Conservation (phyloP, 805 yeast genomes). For the Cyberlindnera nakhonratchasimensis region DNA sequence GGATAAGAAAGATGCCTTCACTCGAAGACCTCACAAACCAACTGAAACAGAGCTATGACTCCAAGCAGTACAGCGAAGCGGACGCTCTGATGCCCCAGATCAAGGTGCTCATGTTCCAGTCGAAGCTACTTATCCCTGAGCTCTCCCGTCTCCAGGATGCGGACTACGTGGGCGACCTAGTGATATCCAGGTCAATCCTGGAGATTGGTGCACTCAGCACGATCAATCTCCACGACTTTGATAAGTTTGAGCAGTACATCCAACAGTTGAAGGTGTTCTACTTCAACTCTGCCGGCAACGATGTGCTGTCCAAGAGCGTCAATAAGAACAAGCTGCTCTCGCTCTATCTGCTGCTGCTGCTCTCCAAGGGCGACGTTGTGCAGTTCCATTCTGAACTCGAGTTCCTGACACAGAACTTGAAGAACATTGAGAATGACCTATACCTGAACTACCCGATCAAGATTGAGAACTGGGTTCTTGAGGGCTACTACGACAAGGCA, state of each 20-base stretch:
- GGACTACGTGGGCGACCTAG: slow-evolving; percentile 56
- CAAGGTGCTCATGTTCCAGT: slow-evolving; percentile 75
- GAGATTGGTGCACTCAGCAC: slow-evolving; percentile 87
- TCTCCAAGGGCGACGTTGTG: slow-evolving; percentile 81
- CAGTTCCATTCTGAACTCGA: slow-evolving; percentile 90
- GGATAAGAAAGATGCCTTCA: slow-evolving; percentile 39
- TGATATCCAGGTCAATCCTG: slow-evolving; percentile 74
- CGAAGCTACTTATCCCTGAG: slow-evolving; percentile 71
- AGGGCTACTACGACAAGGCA: slow-evolving; percentile 88
- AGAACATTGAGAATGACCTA: slow-evolving; percentile 57
- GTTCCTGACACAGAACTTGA: slow-evolving; percentile 44
- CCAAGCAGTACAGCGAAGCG: slow-evolving; percentile 60
- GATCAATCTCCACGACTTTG: slow-evolving; percentile 59
- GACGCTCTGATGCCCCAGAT: slow-evolving; percentile 61
- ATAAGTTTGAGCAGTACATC: slow-evolving; percentile 64
- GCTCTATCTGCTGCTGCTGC: slow-evolving; percentile 67
- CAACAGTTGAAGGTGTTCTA: slow-evolving; percentile 76
- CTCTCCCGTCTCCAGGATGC: slow-evolving; percentile 36
- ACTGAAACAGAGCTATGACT: slow-evolving; percentile 60
- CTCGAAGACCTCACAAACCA: slow-evolving; percentile 68
- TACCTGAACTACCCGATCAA: slow-evolving; percentile 80
- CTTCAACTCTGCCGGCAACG: slow-evolving; percentile 33
- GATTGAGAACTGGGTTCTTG: slow-evolving; percentile 91
- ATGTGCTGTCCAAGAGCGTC: slow-evolving; percentile 40
- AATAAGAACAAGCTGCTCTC: slow-evolving; percentile 74